Base-by-base conservation (phyloP, 345 rosid genomes). In the Hibiscus tridactylites region DNA sequence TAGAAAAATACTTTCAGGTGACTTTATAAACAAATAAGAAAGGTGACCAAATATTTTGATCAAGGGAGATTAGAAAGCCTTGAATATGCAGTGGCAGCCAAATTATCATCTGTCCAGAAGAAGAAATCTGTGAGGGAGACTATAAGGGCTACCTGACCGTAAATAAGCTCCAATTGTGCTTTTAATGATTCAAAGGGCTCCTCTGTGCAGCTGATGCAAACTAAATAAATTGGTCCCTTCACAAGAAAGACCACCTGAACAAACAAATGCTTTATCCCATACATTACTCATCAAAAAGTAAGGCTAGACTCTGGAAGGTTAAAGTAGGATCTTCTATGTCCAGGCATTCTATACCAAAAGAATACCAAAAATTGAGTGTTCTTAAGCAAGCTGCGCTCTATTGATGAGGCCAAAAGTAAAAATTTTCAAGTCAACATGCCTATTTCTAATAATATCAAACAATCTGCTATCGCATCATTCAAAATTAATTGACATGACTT, bases 131-230 rank as follows among this genome's bases (percentile, higher is more conserved):
- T 12, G 1, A 66, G 58, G 31, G 65, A n/a, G 19, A 63, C 64
- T 56, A 42, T 44, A 44, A 24, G 50, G 61, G 68, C 81, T 85
- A 96, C 99, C 99, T 96, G 99, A 78, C 95, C 96, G 78, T 96
- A 96, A 26, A 92, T 77, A 88, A 96, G 98, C 79, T 96, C 97
- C 80, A 96, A 74, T 73, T 96, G 98, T 54, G 88, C 96, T 80
- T 78, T 88, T 65, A 96, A 82, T 39, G 91, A 89, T 69, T 91
- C 97, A 77, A 88, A 91, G 37, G 98, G 91, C 79, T 96, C 98
- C 80, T 89, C 96, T 11, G 98, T 92, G 83, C 96, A 89, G 84
- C 96, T 88, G 84, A 96, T 96, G 87, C 99, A 92, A 49, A 92
- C 99, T 71, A 92, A 81, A 82, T 96, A 96, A 75, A 96, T 91